phyloP scores from a whole-genome alignment of 176 grass and related monocot genomes.

The Paspalum vaginatum region DNA sequence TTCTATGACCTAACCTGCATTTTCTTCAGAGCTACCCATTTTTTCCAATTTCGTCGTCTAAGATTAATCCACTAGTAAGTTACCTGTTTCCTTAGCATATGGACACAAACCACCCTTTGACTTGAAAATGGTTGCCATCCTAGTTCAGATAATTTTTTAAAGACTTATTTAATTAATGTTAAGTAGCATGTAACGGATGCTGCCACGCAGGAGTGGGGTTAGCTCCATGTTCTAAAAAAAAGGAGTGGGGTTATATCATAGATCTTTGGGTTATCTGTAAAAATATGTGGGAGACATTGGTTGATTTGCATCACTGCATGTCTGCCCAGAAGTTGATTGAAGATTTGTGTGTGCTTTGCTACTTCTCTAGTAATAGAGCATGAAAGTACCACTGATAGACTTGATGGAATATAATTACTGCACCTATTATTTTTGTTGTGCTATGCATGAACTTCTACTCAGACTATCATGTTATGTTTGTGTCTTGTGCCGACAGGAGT shows the following conservation, averaged over 20 bases:
- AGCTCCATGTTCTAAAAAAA: not conserved
- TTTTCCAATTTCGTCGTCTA: conserved; percentile 4
- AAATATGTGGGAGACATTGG: not conserved
- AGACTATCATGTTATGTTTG: not conserved
- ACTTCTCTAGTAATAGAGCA: conserved; percentile 1
- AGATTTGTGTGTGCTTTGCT: not conserved
- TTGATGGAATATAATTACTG: conserved; percentile 4
- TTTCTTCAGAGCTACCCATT: not conserved
- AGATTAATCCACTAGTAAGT: not conserved
- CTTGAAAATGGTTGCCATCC: not conserved
- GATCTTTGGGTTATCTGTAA: not conserved
- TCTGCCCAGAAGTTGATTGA: not conserved
- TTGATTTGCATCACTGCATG: not conserved
- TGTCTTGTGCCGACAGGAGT: conserved; percentile 10
- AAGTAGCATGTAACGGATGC: not conserved
- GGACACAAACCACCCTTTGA: not conserved
- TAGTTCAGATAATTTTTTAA: not conserved
- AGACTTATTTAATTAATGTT: not conserved
- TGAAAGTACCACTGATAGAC: conserved; percentile 5
- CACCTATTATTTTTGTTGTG: not conserved
- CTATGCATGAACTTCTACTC: not conserved
- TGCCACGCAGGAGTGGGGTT: conserved; percentile 4
- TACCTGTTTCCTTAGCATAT: not conserved
- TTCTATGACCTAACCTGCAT: not conserved
- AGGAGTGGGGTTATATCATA: not conserved